Evolutionary conservation across 345 rosid genomes (phyloP).

Genomic region (Cardamine resedifolia): DNA sequence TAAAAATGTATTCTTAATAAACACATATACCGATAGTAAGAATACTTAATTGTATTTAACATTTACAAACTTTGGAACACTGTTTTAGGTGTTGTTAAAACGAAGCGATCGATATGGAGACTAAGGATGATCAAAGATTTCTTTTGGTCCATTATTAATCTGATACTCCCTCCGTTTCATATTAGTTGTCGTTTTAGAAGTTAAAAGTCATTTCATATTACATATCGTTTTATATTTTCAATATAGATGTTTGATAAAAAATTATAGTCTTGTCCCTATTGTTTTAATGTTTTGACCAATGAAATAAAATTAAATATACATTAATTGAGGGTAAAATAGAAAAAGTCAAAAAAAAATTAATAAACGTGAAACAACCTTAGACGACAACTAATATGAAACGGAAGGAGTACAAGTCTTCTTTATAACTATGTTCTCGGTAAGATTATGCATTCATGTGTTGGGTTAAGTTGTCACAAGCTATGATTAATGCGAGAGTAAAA

Average conservation of each 20-base stretch:
- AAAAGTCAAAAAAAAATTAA: too few species aligned
- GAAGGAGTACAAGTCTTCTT: conserved; percentile 40
- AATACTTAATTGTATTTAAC: background rate
- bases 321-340: too few species aligned
- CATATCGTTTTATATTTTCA: too few species aligned
- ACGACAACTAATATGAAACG: too few species aligned
- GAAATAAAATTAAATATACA: too few species aligned
- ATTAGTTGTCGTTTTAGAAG: too few species aligned
- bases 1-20: background rate
- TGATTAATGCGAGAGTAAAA: background rate
- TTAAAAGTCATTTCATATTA: too few species aligned
- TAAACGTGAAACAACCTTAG: too few species aligned
- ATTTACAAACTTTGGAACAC: background rate
- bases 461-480: background rate
- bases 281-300: too few species aligned
- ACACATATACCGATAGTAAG: background rate
- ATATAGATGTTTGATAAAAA: too few species aligned
- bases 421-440: conserved; percentile 35
- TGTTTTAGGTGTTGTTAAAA: conserved; percentile 38
- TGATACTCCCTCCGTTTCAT: too few species aligned
- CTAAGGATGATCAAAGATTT: conserved; percentile 36
- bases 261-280: too few species aligned
- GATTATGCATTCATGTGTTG: background rate
- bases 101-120: conserved; percentile 35
- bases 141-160: conserved; percentile 35